Percentiles rank a stretch among this genome's conserved stretches.
Conservation (phyloP, 257 asterid genomes). For the Petunia secreta region DNA sequence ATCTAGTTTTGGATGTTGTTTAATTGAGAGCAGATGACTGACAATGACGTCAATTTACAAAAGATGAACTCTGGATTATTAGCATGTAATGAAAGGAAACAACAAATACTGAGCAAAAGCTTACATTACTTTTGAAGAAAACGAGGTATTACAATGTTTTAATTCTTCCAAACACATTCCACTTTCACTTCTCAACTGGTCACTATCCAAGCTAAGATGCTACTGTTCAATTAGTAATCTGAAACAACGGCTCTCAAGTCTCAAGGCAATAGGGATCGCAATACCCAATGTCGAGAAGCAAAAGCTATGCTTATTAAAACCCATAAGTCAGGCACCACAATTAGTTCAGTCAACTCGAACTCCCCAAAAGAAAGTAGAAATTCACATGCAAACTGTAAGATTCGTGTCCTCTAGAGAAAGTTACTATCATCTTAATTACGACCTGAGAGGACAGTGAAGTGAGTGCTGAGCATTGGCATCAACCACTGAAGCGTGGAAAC, state of each 20-base stretch:
- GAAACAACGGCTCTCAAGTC: not conserved
- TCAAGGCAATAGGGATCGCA: not conserved
- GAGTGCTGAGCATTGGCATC: not conserved
- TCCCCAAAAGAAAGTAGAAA: not conserved
- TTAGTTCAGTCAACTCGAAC: not conserved
- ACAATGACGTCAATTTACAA: not conserved
- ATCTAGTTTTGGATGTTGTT: not conserved
- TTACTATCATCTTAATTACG: not conserved
- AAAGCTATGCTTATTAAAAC: not conserved
- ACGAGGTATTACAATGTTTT: not conserved
- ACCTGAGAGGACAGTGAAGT: not conserved
- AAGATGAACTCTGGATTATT: slow-evolving; percentile 3
- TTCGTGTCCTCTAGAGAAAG: not conserved
- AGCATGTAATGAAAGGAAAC: not conserved
- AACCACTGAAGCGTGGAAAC: not conserved
- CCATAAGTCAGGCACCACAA: not conserved
- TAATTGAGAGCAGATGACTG: not conserved
- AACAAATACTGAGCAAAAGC: not conserved
- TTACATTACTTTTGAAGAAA: not conserved
- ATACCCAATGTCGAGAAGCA: not conserved
- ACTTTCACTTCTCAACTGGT: not conserved
- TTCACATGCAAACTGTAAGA: not conserved
- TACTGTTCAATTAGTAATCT: not conserved
- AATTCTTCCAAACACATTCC: not conserved
- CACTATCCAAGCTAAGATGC: not conserved